Conservation (phyloP, 2,329 filamentous ascomycete species). For the Seiridium unicorne region DNA sequence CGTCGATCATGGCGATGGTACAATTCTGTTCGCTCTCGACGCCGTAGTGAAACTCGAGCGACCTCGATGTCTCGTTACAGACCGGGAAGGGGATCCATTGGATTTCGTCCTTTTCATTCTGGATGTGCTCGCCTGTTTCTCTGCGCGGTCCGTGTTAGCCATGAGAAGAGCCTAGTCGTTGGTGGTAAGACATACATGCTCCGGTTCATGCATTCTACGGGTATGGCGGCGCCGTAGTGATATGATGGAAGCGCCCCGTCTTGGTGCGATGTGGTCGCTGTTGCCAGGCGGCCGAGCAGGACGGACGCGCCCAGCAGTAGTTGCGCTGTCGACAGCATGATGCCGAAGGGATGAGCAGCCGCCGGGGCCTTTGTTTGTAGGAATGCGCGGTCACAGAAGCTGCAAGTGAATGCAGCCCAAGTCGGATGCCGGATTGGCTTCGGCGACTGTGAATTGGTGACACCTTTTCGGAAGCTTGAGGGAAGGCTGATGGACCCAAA, state of each 20-base stretch:
- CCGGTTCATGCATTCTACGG: slow-evolving; percentile 72
- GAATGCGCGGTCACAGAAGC: not conserved
- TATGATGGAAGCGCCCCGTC: slow-evolving; percentile 56
- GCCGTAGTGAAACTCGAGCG: slow-evolving; percentile 86
- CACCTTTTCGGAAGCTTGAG: not conserved
- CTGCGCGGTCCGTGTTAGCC: slow-evolving; percentile 38
- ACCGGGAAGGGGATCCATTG: slow-evolving; percentile 89
- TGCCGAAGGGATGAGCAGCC: slow-evolving; percentile 1
- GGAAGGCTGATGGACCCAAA: too few relatives aligned
- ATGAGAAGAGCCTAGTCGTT: not conserved
- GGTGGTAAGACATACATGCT: slow-evolving; percentile 57
- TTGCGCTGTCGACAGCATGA: slow-evolving; percentile 19
- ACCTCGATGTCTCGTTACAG: slow-evolving; percentile 82
- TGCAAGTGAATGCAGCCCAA: slow-evolving; percentile 3
- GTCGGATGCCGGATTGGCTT: not conserved
- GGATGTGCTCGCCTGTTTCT: slow-evolving; percentile 87
- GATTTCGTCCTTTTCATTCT: slow-evolving; percentile 75
- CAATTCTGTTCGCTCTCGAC: slow-evolving; percentile 79
- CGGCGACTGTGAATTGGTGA: not conserved
- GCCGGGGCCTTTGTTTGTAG: not conserved
- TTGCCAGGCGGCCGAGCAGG: slow-evolving; percentile 14
- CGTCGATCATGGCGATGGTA: slow-evolving; percentile 73
- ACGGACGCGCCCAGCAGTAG: slow-evolving; percentile 16
- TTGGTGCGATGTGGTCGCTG: slow-evolving; percentile 17
- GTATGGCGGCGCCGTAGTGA: slow-evolving; percentile 65